Conservation (phyloP, 1,284 basidiomycete genomes). For the Ceratobasidium sp. region DNA sequence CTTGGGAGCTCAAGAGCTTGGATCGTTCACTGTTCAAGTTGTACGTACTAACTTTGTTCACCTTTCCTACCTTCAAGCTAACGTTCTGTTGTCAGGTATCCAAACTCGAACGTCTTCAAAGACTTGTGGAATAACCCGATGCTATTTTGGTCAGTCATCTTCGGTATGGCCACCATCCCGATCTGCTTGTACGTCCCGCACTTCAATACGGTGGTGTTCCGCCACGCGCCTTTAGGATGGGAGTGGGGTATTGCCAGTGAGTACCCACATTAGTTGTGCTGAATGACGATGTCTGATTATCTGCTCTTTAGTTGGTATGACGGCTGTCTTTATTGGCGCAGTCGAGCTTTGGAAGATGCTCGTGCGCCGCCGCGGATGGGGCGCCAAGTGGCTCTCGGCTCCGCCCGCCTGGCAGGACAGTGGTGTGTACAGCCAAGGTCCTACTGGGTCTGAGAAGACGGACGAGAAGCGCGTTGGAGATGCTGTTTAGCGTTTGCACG, state of each 20-base stretch:
- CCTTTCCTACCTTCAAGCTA: conserved; percentile 22
- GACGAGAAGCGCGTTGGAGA: conserved; percentile 38
- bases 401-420: conserved; percentile 34
- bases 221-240: conserved; percentile 63
- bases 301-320: conserved; percentile 34
- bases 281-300: neutral
- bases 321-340: conserved; percentile 35
- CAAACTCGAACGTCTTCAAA: conserved; percentile 63
- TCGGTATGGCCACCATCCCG: conserved; percentile 67
- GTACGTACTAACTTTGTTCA: conserved; percentile 4
- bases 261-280: neutral
- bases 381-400: conserved; percentile 37
- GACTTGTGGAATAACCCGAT: conserved; percentile 69
- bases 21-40: conserved; percentile 23
- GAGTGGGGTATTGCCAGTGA: conserved; percentile 62
- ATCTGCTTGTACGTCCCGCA: conserved; percentile 66
- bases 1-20: conserved; percentile 60
- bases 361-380: conserved; percentile 42
- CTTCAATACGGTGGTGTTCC: conserved; percentile 56
- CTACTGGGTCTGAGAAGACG: conserved; percentile 2
- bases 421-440: conserved; percentile 2
- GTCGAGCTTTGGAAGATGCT: conserved; percentile 45
- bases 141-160: conserved; percentile 66
- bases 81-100: conserved; percentile 44
- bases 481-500: conserved; percentile 15